Evolutionary conservation across 179 eudicot species (phyloP), one percentile per base, ranked within the genome.

Genomic region (Carnegiea gigantea): DNA sequence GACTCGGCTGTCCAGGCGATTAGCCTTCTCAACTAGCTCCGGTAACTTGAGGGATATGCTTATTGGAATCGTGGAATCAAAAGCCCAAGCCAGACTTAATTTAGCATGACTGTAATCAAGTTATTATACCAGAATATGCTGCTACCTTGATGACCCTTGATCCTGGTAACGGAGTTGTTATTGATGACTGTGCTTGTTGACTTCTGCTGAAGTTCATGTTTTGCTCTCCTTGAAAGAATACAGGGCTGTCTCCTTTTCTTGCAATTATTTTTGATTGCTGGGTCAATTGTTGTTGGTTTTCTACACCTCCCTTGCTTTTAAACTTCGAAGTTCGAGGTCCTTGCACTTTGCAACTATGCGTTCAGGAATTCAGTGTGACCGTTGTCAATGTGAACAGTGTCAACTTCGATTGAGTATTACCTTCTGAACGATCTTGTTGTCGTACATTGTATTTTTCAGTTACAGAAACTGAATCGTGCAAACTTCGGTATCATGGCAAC

Each of bases 401-500:
- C n/a, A 60, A 60, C 67, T 60, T n/a, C 67, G 21, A 10, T 2
- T 60, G 10, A 60, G 6, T 60, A 23, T 60, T 21, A 60, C 28
- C 10, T 60, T 60, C 26, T 60, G 11, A 60, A 60, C 11, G 21
- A 60, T 60, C 67, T n/a, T n/a, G 28, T 60, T 23, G 21, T 60
- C 21, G 7, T 60, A 1, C 67, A 60, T 60, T 28, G 10, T 21
- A 60, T 60, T 60, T 60, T 60, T 60, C 10, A n/a, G 28, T 60
- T 60, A 21, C 28, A 23, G 23, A 60, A 23, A n/a, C 12, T n/a
- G 28, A 8, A 6, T 60, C 67, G 26, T 21, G 7, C 28, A 23
- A 60, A 9, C 24, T 23, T 48, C 65, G 70, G 70, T 54, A 79
- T 18, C 62, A 85, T 85, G 88, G 80, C 82, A 73, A 59, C 83